Evolutionary conservation across 2,329 filamentous ascomycete genomes (phyloP).

Genomic region (Macrophomina tecta): DNA sequence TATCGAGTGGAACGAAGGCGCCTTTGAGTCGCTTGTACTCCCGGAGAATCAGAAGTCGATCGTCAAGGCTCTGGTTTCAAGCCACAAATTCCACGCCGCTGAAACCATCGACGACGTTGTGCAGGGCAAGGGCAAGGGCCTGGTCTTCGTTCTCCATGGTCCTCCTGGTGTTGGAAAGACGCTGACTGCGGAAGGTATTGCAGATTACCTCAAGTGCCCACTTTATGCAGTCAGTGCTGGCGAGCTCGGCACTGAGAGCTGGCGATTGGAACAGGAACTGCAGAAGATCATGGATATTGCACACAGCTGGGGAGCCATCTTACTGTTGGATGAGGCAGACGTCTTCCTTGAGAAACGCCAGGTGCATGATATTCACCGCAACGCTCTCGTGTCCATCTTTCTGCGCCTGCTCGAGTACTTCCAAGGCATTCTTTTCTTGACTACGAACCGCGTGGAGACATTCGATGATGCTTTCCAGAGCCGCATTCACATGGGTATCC

Average conservation of each 20-base stretch:
- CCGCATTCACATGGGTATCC: constrained; percentile 82
- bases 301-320: constrained; percentile 82
- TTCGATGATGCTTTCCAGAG: constrained; percentile 92
- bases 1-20: constrained; percentile 82
- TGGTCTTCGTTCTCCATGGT: constrained; percentile 82
- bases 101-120: constrained; percentile 78
- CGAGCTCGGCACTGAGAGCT: constrained; percentile 79
- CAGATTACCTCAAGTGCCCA: constrained; percentile 79
- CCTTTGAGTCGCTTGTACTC: constrained; percentile 82
- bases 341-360: constrained; percentile 75
- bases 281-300: constrained; percentile 87
- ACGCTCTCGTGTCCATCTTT: constrained; percentile 86
- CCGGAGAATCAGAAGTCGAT: constrained; percentile 65
- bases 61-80: constrained; percentile 81
- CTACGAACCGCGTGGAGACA: constrained; percentile 84
- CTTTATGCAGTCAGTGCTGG: constrained; percentile 84
- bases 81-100: constrained; percentile 80
- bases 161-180: constrained; percentile 90
- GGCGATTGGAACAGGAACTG: constrained; percentile 74
- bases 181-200: constrained; percentile 84
- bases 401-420: constrained; percentile 88
- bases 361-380: constrained; percentile 82
- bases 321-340: constrained; percentile 78
- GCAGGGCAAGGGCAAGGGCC: constrained; percentile 81
- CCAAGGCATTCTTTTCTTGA: constrained; percentile 87